Conservation (phyloP, 345 rosid genomes). For the Isatis tinctoria region DNA sequence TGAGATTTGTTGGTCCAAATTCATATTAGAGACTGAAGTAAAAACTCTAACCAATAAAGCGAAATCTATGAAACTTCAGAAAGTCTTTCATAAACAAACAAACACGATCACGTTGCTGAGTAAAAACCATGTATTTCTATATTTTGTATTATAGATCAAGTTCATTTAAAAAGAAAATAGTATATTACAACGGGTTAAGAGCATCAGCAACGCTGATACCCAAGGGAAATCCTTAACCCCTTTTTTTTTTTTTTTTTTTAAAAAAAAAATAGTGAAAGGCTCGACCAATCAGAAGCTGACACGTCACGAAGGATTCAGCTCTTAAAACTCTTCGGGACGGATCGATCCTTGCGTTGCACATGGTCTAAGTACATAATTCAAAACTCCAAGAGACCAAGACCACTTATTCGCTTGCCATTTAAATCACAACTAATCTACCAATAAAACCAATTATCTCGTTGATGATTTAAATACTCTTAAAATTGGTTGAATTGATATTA, state of each 20-base stretch:
- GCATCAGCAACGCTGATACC: too few species aligned
- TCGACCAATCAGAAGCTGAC: too few species aligned
- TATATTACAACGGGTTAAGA: too few species aligned
- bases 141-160: too few species aligned
- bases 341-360: too few species aligned
- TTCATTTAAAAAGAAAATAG: too few species aligned
- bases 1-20: conserved; percentile 6
- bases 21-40: background rate
- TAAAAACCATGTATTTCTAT: too few species aligned
- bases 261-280: too few species aligned
- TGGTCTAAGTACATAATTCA: background rate
- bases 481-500: background rate
- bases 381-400: background rate
- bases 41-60: background rate
- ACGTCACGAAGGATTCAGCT: too few species aligned
- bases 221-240: too few species aligned
- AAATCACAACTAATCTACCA: conserved; percentile 22
- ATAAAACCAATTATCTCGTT: background rate
- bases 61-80: background rate
- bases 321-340: too few species aligned
- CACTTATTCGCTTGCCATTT: conserved; percentile 3
- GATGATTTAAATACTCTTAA: background rate
- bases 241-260: too few species aligned
- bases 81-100: background rate
- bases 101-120: background rate